Evolutionary conservation across 306 rosid species (phyloP).

Genomic region (Comarum palustre): DNA sequence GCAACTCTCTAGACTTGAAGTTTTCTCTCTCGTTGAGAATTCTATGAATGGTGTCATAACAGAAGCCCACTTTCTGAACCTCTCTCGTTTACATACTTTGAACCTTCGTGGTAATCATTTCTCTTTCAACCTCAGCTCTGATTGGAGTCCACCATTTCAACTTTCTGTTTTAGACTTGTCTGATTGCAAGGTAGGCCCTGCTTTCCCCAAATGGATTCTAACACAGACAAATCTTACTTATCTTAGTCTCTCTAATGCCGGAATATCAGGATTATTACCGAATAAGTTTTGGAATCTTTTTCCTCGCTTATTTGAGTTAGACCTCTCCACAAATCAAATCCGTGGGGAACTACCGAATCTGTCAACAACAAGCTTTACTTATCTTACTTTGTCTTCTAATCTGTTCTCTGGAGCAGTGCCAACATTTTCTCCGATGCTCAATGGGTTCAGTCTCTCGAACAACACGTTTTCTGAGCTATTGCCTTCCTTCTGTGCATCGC

Average conservation of each 20-base stretch:
- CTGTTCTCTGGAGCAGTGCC: neutral
- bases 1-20: neutral
- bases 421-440: neutral
- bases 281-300: neutral
- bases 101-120: conserved; percentile 4
- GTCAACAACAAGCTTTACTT: neutral
- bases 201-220: conserved; percentile 13
- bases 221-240: neutral
- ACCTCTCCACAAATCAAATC: neutral
- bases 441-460: neutral
- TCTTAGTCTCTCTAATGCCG: neutral
- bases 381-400: neutral
- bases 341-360: neutral
- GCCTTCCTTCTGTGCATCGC: neutral
- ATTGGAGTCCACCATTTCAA: conserved; percentile 17
- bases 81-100: neutral
- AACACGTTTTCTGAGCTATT: neutral
- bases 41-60: conserved; percentile 16
- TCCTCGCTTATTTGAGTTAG: rapidly evolving
- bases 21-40: neutral
- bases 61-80: conserved; percentile 23
- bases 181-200: neutral
- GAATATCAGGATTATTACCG: neutral
- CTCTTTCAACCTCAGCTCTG: conserved; percentile 31
- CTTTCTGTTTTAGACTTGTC: neutral